These are phyloP conservation scores for Trichoderma sp. DNA, from an alignment of 2,329 filamentous ascomycete species.

Conservation along the genomic window DNA sequence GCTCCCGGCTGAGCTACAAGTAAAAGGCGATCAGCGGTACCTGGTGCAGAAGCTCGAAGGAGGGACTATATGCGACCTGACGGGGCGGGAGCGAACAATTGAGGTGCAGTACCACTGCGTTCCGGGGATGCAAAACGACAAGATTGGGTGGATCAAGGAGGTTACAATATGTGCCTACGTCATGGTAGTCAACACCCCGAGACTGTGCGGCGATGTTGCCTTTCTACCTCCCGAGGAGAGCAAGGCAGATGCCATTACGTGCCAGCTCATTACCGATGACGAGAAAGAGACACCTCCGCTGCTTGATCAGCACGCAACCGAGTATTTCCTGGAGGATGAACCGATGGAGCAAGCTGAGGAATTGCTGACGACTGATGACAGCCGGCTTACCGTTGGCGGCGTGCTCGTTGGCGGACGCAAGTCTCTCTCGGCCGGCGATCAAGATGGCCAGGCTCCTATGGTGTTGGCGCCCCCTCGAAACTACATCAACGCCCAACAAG, in stretches of 20 bases:
- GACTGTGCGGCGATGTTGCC: conserved; percentile 81
- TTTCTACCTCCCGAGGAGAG: conserved; percentile 80
- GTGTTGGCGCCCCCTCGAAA: conserved; percentile 46
- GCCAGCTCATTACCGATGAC: conserved; percentile 61
- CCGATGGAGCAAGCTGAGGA: conserved; percentile 18
- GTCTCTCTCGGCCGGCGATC: conserved; percentile 44
- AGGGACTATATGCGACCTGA: conserved; percentile 83
- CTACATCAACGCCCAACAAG: conserved; percentile 22
- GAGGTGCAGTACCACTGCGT: conserved; percentile 82
- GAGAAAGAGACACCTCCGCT: conserved; percentile 30
- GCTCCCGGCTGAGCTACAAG: conserved; percentile 63
- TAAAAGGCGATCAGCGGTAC: conserved; percentile 80
- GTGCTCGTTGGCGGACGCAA: conserved; percentile 51
- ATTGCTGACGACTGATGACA: not conserved
- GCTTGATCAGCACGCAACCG: conserved; percentile 35
- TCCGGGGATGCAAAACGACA: conserved; percentile 66
- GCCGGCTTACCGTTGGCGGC: conserved; percentile 47
- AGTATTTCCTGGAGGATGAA: conserved; percentile 26
- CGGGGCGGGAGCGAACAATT: conserved; percentile 73
- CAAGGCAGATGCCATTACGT: conserved; percentile 72
- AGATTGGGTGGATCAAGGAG: conserved; percentile 91
- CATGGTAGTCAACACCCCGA: conserved; percentile 88
- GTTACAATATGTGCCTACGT: conserved; percentile 86
- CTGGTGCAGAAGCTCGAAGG: conserved; percentile 77
- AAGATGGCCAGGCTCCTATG: conserved; percentile 46